phyloP scores from a whole-genome alignment of 257 asterid genomes.

The Penstemon eatonii region DNA sequence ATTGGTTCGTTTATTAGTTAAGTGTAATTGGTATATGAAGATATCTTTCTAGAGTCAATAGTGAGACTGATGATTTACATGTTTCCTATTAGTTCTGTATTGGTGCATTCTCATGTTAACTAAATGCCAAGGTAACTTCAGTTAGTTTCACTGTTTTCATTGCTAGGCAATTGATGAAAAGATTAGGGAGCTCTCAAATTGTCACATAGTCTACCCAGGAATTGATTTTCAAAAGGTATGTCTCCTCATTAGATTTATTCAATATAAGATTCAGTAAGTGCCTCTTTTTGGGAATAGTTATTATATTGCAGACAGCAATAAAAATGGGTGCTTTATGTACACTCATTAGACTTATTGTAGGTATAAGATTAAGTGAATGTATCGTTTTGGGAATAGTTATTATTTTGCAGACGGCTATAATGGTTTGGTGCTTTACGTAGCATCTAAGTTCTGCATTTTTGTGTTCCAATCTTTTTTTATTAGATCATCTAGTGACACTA shows the following conservation, averaged over 20 bases:
- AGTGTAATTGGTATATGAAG: conserved; percentile 7
- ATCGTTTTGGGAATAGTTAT: neutral
- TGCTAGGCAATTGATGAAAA: conserved; percentile 95
- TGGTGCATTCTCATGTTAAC: neutral
- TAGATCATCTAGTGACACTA: neutral
- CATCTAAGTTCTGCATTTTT: neutral
- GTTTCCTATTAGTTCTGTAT: conserved; percentile 1
- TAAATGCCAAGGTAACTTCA: conserved; percentile 13
- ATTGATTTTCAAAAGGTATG: conserved; percentile 95
- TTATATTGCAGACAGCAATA: neutral
- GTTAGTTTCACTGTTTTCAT: conserved; percentile 25
- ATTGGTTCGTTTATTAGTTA: neutral
- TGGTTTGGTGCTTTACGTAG: neutral
- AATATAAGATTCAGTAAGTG: conserved; percentile 8
- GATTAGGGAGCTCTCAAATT: conserved; percentile 92
- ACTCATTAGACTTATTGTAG: too few relatives aligned
- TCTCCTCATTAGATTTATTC: conserved; percentile 25
- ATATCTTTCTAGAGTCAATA: conserved; percentile 10
- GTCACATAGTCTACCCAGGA: conserved; percentile 91
- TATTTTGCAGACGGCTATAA: neutral
- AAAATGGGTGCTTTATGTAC: neutral
- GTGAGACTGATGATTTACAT: conserved; percentile 13
- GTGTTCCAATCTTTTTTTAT: neutral
- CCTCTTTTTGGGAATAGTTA: neutral
- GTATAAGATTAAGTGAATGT: too few relatives aligned